Evolutionary conservation across 192 early-diverging fungal species (phyloP).

Genomic region (Podochytrium sp.): DNA sequence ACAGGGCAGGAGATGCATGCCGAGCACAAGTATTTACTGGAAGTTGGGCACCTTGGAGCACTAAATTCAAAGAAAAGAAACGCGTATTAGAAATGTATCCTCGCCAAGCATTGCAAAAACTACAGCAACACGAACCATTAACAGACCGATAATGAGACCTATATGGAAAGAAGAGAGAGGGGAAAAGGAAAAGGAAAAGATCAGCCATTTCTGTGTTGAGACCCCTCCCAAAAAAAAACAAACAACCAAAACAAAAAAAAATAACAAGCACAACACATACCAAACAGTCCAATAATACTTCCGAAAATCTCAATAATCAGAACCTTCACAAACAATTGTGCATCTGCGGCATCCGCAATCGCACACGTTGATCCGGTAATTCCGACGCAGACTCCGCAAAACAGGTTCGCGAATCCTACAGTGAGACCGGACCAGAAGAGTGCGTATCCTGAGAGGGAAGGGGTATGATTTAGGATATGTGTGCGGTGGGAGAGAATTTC

Average conservation of each 20-base stretch:
- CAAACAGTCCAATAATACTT: conserved; percentile 93
- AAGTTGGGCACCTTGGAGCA: conserved; percentile 39
- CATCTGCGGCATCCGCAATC: conserved; percentile 94
- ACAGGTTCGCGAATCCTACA: conserved; percentile 91
- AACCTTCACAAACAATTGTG: conserved; percentile 94
- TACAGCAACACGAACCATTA: conserved; percentile 55
- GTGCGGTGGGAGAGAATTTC: too few species aligned
- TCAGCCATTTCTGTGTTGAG: too few species aligned
- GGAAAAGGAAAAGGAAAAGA: neutral
- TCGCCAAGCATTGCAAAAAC: neutral
- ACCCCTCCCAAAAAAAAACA: neutral
- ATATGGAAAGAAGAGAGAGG: neutral
- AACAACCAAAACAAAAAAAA: neutral
- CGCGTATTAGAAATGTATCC: neutral
- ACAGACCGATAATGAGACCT: conserved; percentile 84
- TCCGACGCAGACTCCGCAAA: conserved; percentile 93
- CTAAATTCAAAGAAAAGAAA: conserved; percentile 1
- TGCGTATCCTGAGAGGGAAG: too few species aligned
- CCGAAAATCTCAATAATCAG: conserved; percentile 98
- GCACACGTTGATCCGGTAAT: conserved; percentile 92
- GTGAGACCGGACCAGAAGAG: conserved; percentile 96
- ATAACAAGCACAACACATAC: conserved; percentile 25
- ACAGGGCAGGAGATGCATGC: neutral
- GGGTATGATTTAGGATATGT: too few species aligned
- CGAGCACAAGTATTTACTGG: conserved; percentile 26